Evolutionary conservation across 73 alveolate species (phyloP).

Genomic region (Durusdinium trenchii): DNA sequence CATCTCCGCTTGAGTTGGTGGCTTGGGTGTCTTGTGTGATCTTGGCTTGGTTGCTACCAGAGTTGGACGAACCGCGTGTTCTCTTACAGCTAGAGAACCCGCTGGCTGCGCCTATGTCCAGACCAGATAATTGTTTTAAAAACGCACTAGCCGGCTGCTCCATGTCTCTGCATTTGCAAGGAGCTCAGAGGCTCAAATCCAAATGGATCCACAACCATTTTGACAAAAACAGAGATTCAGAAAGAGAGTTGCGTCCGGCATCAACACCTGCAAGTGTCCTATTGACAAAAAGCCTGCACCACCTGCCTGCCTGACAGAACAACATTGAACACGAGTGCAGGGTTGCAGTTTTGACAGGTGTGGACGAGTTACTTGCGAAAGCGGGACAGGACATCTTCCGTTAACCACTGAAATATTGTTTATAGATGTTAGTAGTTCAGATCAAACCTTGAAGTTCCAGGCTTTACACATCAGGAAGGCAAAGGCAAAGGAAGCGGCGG

Average conservation of each 20-base stretch:
- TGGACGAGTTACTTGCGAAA: no score
- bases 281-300: no score
- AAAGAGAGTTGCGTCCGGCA: not conserved
- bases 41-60: no score
- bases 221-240: not conserved
- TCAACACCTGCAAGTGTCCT: not conserved
- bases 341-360: no score
- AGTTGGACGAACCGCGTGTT: not conserved
- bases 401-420: no score
- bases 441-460: no score
- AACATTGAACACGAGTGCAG: no score
- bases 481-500: slow-evolving; percentile 32
- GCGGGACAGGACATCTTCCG: no score
- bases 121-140: no score
- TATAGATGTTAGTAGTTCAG: no score
- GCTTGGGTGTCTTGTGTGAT: not conserved
- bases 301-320: no score
- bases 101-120: not conserved
- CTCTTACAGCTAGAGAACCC: not conserved
- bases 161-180: not conserved
- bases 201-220: not conserved
- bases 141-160: not conserved
- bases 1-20: not conserved
- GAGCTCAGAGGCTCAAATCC: not conserved
- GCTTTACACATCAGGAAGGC: slow-evolving; percentile 61